These are phyloP conservation scores for Aureobasidium uvarum DNA, from an alignment of 2,329 filamentous ascomycete species.

Conservation along the genomic window DNA sequence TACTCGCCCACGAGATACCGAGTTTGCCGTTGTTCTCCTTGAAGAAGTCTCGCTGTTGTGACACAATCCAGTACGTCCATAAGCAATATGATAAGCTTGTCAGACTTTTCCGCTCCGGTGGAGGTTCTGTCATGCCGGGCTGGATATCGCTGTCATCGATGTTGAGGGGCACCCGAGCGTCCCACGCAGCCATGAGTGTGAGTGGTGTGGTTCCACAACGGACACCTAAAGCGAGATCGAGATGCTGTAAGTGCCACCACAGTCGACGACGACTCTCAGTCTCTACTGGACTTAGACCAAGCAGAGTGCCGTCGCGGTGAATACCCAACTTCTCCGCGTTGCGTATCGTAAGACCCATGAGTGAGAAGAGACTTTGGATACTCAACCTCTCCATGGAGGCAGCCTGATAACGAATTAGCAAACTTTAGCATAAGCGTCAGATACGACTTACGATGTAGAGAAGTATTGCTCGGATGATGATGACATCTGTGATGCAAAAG, in stretches of 20 bases:
- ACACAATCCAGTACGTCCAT: conserved; percentile 23
- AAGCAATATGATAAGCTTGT: conserved; percentile 26
- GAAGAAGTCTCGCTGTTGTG: conserved; percentile 19
- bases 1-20: conserved; percentile 17
- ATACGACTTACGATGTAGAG: conserved; percentile 20
- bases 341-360: conserved; percentile 61
- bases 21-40: background rate
- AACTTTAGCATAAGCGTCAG: background rate
- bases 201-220: conserved; percentile 24
- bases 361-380: conserved; percentile 28
- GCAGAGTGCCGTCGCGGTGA: conserved; percentile 56
- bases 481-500: conserved; percentile 4
- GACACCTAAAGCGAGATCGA: conserved; percentile 24
- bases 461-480: conserved; percentile 16
- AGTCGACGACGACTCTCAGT: conserved; percentile 60
- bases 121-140: conserved; percentile 6
- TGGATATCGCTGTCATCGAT: conserved; percentile 24
- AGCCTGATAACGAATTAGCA: conserved; percentile 13
- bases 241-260: conserved; percentile 49
- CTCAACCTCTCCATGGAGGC: conserved; percentile 9
- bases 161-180: conserved; percentile 21
- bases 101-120: conserved; percentile 17
- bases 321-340: conserved; percentile 61
- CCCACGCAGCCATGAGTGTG: conserved; percentile 25
- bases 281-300: conserved; percentile 56